A percentile compares a stretch with the other conserved stretches of the same genome.
phyloP scores from a whole-genome alignment of 2,329 filamentous ascomycete genomes.

The Penicillium sp. region DNA sequence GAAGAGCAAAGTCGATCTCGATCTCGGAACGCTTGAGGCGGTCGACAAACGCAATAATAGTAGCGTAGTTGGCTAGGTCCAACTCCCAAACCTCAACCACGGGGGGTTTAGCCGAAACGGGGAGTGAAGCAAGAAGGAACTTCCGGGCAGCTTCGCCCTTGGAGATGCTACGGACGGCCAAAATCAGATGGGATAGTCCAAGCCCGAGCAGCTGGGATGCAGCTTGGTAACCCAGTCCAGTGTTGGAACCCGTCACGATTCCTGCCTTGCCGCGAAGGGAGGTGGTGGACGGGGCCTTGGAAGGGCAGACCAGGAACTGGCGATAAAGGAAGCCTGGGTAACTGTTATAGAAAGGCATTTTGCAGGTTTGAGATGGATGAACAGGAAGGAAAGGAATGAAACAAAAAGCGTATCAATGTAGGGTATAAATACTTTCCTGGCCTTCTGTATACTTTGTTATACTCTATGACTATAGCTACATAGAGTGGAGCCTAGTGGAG shows the following conservation, averaged over 20 bases:
- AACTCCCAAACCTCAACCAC: conserved; percentile 49
- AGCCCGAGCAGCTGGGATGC: conserved; percentile 44
- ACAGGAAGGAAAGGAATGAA: background rate
- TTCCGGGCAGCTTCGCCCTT: conserved; percentile 47
- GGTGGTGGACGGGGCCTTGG: conserved; percentile 27
- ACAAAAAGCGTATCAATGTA: too few relatives aligned
- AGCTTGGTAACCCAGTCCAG: conserved; percentile 49
- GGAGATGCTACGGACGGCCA: conserved; percentile 43
- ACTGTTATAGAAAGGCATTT: conserved; percentile 4
- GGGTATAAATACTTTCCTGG: too few relatives aligned
- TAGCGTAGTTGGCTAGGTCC: conserved; percentile 42
- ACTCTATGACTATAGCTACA: too few relatives aligned
- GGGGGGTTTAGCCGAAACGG: conserved; percentile 19
- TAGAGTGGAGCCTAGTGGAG: too few relatives aligned
- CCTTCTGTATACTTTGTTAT: too few relatives aligned
- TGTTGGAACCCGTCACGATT: conserved; percentile 51
- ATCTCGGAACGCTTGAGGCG: conserved; percentile 27
- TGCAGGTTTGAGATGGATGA: background rate
- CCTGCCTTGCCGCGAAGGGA: conserved; percentile 40
- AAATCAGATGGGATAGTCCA: conserved; percentile 43
- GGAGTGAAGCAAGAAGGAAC: conserved; percentile 37
- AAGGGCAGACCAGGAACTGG: conserved; percentile 42
- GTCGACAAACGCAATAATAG: conserved; percentile 37
- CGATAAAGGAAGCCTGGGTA: conserved; percentile 30
- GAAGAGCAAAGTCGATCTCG: conserved; percentile 36